Base-by-base conservation (phyloP, 2,329 filamentous ascomycete species). In the Leptographium lundbergii region DNA sequence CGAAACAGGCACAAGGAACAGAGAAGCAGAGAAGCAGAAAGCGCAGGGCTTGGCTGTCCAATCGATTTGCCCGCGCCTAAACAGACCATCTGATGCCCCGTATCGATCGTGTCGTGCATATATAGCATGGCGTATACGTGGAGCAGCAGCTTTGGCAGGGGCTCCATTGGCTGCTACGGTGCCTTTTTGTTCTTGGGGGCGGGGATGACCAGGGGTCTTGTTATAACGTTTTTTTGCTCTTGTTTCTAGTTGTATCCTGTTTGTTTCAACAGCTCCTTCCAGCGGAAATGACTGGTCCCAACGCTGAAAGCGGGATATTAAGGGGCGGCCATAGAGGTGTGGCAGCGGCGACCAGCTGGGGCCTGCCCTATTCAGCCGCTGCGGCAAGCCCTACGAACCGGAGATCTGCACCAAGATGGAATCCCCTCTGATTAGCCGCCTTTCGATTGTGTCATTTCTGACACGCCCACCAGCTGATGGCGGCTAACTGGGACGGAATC, bases 21-120 rank as follows among this genome's bases (percentile, higher is more conserved):
- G 25, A 53, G n/a, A 53, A 34, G 19, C 6, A 14, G 34, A 53
- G 7, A 34, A 39, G 27, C 22, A n/a, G 2, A 54, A 54, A 13
- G n/a, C 24, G 22, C 48, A 45, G 17, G 19, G 39, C 55, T 29
- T 34, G 45, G 34, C 29, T 42, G 54, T 54, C 58, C 59, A 57
- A 60, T 57, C 59, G 32, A 54, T 34, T 19, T 17, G 17, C 25
- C 42, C 56, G 59, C 59, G 59, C 32, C 59, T 54, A 57, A 19
- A 32, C 29, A 51, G 48, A 27, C 13, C 25, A 14, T 25, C 48
- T 10, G 48, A 51, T 25, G 36, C 13, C 36, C 36, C 36, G 36
- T 39, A 51, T 51, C 29, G 19, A 17, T 32, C 29, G 29, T 53
- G 19, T 34, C 27, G 36, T 53, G 51, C 50, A 32, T 14, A 9